Conservation (phyloP, 805 yeast genomes). For the Yarrowia sp. region DNA sequence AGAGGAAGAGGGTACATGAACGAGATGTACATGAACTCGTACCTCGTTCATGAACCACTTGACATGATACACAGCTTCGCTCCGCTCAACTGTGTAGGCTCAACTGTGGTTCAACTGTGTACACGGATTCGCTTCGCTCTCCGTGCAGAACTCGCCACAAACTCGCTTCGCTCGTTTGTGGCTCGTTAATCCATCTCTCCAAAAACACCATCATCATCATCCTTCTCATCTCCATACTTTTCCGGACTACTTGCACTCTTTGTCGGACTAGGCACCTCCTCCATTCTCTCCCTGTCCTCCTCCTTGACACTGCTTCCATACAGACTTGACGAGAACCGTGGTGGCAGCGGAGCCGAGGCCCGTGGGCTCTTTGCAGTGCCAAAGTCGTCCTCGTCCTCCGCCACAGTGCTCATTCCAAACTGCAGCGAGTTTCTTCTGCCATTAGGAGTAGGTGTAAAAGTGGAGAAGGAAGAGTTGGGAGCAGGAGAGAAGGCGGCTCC, state of each 20-base stretch:
- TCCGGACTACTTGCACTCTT: conserved; percentile 34
- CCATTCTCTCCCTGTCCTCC: conserved; percentile 19
- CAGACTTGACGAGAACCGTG: conserved; percentile 4
- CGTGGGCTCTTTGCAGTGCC: conserved; percentile 10
- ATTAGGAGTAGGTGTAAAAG: conserved; percentile 8
- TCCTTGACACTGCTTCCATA: conserved; percentile 8
- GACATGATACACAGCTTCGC: too few species aligned
- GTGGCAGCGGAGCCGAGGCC: conserved; percentile 9
- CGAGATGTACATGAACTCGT: too few species aligned
- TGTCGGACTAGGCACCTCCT: conserved; percentile 31
- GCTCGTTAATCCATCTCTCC: conserved; percentile 22
- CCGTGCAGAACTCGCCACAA: neutral
- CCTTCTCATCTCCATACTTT: conserved; percentile 35
- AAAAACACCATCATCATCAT: conserved; percentile 36
- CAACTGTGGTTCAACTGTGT: too few species aligned
- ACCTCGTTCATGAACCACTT: too few species aligned
- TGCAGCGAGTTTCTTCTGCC: conserved; percentile 25
- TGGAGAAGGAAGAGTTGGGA: neutral
- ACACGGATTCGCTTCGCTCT: too few species aligned
- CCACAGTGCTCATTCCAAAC: conserved; percentile 22
- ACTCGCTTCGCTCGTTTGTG: neutral
- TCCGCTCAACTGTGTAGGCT: too few species aligned
- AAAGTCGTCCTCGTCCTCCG: conserved; percentile 27
- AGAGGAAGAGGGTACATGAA: too few species aligned
- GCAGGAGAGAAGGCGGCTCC: conserved; percentile 1